Conservation (phyloP, 352 stramenopile genomes). For the Phytophthora idaei region DNA sequence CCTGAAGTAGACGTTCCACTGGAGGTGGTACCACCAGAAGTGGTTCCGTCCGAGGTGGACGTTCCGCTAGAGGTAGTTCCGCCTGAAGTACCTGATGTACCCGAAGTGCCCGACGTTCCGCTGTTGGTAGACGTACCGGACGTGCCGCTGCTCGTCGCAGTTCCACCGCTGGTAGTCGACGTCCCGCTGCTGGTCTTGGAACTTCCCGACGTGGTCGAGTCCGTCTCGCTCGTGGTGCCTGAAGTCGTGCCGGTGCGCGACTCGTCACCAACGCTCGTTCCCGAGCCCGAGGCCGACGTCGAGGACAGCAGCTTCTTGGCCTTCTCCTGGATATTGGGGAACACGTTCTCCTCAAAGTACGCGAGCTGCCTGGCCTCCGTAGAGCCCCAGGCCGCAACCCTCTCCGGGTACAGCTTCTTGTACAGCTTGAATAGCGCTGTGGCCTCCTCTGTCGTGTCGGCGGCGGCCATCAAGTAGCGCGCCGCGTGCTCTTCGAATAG, state of each 20-base stretch:
- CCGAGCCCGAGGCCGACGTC: slow-evolving; percentile 9
- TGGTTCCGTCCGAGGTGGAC: slow-evolving; percentile 2
- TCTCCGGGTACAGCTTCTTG: slow-evolving; percentile 52
- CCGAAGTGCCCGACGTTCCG: slow-evolving; percentile 10
- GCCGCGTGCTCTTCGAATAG: slow-evolving; percentile 50
- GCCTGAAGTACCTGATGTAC: background rate
- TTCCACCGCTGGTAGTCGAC: slow-evolving; percentile 19
- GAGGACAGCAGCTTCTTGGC: slow-evolving; percentile 32
- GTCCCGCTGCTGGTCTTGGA: slow-evolving; percentile 16
- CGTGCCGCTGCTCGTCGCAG: slow-evolving; percentile 7
- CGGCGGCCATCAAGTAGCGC: slow-evolving; percentile 43
- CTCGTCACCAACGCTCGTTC: slow-evolving; percentile 8
- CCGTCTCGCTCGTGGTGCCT: background rate
- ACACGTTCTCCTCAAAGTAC: slow-evolving; percentile 68
- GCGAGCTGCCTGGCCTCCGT: slow-evolving; percentile 55
- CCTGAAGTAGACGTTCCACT: background rate
- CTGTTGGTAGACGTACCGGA: slow-evolving; percentile 8
- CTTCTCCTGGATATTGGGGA: slow-evolving; percentile 60
- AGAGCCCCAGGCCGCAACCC: slow-evolving; percentile 48
- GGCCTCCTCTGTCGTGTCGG: slow-evolving; percentile 46
- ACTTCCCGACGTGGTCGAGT: slow-evolving; percentile 25
- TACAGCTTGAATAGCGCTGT: slow-evolving; percentile 71
- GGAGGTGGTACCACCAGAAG: slow-evolving; percentile 3
- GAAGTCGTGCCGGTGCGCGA: slow-evolving; percentile 19
- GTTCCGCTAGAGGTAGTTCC: slow-evolving; percentile 12